Base-by-base conservation (phyloP, 2,329 filamentous ascomycete species). In the Calonectria hawksworthii region DNA sequence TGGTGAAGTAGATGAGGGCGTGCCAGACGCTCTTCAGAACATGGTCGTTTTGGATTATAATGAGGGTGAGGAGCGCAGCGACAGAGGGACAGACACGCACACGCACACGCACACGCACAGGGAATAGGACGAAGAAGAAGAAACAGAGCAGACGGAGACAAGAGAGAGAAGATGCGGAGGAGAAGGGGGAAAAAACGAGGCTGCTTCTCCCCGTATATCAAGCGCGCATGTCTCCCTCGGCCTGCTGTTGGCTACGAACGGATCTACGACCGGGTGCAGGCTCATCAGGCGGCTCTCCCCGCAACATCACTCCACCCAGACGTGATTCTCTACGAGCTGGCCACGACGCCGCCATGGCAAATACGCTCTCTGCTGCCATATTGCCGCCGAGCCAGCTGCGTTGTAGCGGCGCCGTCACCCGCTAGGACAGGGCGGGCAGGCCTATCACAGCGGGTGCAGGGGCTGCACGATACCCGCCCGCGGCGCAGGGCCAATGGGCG, bases 1-100 rank as follows among this genome's bases (percentile, higher is more conserved):
- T 14, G 61, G 28, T 21, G 32, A 26, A 47, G 61, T 26, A 47
- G 51, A 30, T 9, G 18, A 47, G 21, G 41, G 61, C 41, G 61
- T 65, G 61, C 61, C 61, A 47, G 61, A 44, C 61, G 41, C 61
- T 65, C 28, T 47, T 65, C 18, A 65, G 44, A 47, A 47, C 61
- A 65, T 65, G 13, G 16, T 16, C n/a, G 9, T 50, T 16, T 32
- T 9, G 9, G 9, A 47, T 32, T 32, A 47, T 38, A 30, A 47
- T 26, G 61, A 65, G 26, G 10, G 56, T 61, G 16, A 54, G 23
- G 16, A 14, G 16, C 23, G 28, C 23, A 54, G 26, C 23, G 51
- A 16, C 16, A 54, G 51, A 14, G 3, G 4, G 50, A 21, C 23
- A 52, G 4, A 52, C 11, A 52, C 23, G 4, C 50, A 52, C 50